These are phyloP conservation scores for Steccherinum ochraceum DNA, from an alignment of 768 basidiomycete genomes.

Conservation along the genomic window DNA sequence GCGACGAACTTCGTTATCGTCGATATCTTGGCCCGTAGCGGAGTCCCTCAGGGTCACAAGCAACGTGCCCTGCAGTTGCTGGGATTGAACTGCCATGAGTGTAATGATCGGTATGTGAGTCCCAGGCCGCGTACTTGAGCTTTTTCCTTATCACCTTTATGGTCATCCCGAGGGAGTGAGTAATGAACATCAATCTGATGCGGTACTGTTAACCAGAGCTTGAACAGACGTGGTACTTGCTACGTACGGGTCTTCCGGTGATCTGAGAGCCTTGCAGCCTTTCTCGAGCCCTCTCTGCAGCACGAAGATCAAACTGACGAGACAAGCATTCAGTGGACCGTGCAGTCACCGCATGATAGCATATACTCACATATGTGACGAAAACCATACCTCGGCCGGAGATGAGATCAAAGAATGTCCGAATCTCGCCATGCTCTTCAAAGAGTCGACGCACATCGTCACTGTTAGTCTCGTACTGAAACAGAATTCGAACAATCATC, in stretches of 20 bases:
- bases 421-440: constrained; percentile 92
- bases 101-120: not conserved
- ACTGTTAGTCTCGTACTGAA: constrained; percentile 84
- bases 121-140: constrained; percentile 58
- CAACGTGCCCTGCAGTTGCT: constrained; percentile 82
- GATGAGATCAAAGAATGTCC: constrained; percentile 95
- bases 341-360: too few species aligned
- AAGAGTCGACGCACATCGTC: constrained; percentile 80
- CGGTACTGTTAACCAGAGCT: not conserved
- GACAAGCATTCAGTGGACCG: not conserved
- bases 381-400: constrained; percentile 97
- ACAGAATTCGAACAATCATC: constrained; percentile 9
- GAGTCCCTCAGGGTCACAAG: constrained; percentile 74
- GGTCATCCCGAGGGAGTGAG: constrained; percentile 85
- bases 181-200: constrained; percentile 95
- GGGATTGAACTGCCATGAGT: not conserved
- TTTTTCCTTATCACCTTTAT: constrained; percentile 61
- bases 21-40: constrained; percentile 58
- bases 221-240: too few species aligned
- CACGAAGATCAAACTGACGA: constrained; percentile 80
- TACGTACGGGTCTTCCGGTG: constrained; percentile 79
- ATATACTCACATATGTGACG: constrained; percentile 85
- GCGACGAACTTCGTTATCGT: constrained; percentile 79
- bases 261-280: constrained; percentile 86
- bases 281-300: constrained; percentile 89